Conservation (phyloP, 768 basidiomycete species). For the Lactifluus piperatus region DNA sequence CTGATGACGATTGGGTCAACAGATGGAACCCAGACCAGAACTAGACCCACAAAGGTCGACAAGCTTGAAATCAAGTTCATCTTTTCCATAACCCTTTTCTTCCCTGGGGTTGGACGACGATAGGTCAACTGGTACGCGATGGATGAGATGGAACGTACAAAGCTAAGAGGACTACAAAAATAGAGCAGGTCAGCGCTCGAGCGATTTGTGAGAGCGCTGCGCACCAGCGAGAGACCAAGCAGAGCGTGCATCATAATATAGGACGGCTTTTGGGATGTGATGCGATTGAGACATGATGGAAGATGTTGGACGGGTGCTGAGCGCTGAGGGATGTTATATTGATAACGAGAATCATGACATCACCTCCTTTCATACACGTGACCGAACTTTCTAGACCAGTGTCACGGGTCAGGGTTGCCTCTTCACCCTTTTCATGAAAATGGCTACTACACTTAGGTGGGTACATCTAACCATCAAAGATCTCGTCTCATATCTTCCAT, state of each 20-base stretch:
- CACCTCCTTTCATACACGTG: background rate
- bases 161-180: slow-evolving; percentile 11
- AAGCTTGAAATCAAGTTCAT: slow-evolving; percentile 62
- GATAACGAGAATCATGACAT: background rate
- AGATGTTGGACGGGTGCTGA: background rate
- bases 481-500: background rate
- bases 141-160: slow-evolving; percentile 11
- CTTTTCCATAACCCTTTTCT: slow-evolving; percentile 79
- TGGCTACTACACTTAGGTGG: slow-evolving; percentile 13
- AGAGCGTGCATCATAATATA: slow-evolving; percentile 57
- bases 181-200: background rate
- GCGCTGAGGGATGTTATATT: background rate
- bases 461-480: background rate
- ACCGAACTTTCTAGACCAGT: slow-evolving; percentile 13
- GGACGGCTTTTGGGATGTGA: slow-evolving; percentile 61
- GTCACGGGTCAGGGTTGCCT: background rate
- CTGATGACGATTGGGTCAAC: slow-evolving; percentile 29
- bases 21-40: background rate
- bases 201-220: background rate
- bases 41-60: slow-evolving; percentile 51
- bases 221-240: slow-evolving; percentile 60
- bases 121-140: background rate
- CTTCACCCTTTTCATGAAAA: background rate
- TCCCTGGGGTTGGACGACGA: slow-evolving; percentile 25
- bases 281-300: slow-evolving; percentile 17